Base-by-base conservation (phyloP, 2,329 filamentous ascomycete genomes). In the Hypomyces perniciosus region DNA sequence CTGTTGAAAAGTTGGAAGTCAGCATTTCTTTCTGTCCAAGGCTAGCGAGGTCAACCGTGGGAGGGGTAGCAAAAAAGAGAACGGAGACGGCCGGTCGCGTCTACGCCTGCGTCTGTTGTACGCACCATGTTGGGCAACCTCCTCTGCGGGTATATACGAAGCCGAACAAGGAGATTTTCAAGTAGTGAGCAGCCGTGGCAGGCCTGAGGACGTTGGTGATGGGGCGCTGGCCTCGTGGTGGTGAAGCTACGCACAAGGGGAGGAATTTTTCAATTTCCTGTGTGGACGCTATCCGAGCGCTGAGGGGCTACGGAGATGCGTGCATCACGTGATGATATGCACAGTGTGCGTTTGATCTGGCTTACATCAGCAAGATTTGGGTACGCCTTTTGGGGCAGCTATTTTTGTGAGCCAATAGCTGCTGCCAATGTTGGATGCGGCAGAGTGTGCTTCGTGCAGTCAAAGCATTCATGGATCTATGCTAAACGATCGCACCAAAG, bases 61-160 rank as follows among this genome's bases (percentile, higher is more conserved):
- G 58, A 58, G 56, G 57, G 45, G 48, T 44, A 48, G 58, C 52
- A 55, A 62, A 65, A 62, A 62, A 65, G 35, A n/a, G 37, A 57
- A 48, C 38, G 40, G 44, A 53, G 45, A 51, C 47, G 53, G 53
- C 57, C 58, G 56, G 56, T 51, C 44, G 46, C 47, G 44, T 50
- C 49, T 42, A 44, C 27, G 34, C 45, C 30, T 42, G 45, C 27
- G 34, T 46, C 30, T 39, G 26, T 44, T 20, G 13, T 39, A 67
- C 74, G 65, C 62, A 71, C 68, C 68, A 77, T 77, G 66, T 66
- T 77, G 74, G 74, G 74, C 73, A 72, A 75, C 66, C 71, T 76
- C 72, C 69, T 74, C 73, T 72, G 61, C 61, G 65, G 59, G 62
- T 66, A 67, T 56, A 62, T 64, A 67, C 62, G 66, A 59, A 38